Conservation (phyloP, 768 basidiomycete species). For the Lentinula raphanica region DNA sequence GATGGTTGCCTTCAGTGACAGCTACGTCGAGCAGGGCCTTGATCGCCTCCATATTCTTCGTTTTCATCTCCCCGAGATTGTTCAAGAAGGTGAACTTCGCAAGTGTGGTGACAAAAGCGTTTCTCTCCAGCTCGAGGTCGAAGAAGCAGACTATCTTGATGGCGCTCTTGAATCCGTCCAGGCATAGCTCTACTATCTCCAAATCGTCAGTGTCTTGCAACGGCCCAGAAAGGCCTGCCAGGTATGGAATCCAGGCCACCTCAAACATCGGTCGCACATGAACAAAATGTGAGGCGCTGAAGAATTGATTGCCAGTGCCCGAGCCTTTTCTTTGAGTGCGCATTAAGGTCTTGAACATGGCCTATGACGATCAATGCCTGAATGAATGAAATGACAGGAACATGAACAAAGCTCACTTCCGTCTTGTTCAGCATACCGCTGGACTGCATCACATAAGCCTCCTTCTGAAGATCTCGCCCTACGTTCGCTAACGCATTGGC, state of each 20-base stretch:
- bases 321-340: slow-evolving; percentile 84
- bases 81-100: slow-evolving; percentile 97
- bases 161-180: slow-evolving; percentile 96
- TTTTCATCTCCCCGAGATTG: slow-evolving; percentile 97
- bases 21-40: slow-evolving; percentile 92
- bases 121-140: slow-evolving; percentile 95
- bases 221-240: slow-evolving; percentile 91
- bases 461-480: slow-evolving; percentile 90
- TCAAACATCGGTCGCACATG: slow-evolving; percentile 99
- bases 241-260: slow-evolving; percentile 97
- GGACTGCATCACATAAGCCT: slow-evolving; percentile 92
- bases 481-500: slow-evolving; percentile 82
- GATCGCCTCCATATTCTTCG: slow-evolving; percentile 99
- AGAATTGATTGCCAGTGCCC: slow-evolving; percentile 81
- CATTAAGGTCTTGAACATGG: slow-evolving; percentile 89
- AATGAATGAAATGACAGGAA: background rate
- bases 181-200: slow-evolving; percentile 84
- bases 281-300: slow-evolving; percentile 92
- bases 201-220: slow-evolving; percentile 94
- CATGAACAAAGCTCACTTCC: slow-evolving; percentile 49
- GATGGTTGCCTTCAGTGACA: slow-evolving; percentile 91
- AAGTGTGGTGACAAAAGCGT: slow-evolving; percentile 95
- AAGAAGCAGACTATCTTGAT: slow-evolving; percentile 96
- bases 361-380: slow-evolving; percentile 38
- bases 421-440: slow-evolving; percentile 97